Percentiles rank a stretch among this genome's conserved stretches.
These are phyloP conservation scores for Amphibolis antarctica DNA, from an alignment of 106 monocot species.

Conservation along the genomic window DNA sequence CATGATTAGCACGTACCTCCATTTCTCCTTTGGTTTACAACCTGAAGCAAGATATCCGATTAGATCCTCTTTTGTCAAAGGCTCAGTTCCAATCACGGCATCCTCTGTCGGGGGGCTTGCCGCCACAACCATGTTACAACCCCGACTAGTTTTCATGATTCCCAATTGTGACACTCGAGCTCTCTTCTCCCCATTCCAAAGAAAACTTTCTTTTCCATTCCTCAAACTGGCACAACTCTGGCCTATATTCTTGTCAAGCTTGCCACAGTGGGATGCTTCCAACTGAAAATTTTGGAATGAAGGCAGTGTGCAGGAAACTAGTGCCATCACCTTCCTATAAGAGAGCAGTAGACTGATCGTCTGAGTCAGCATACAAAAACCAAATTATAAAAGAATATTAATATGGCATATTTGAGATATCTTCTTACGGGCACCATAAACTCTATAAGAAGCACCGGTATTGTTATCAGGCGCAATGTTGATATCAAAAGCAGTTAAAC, in stretches of 20 bases:
- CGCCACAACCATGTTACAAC: constrained; percentile 33
- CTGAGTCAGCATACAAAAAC: too few relatives aligned
- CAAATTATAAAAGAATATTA: too few relatives aligned
- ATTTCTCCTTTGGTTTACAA: constrained; percentile 77
- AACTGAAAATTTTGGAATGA: constrained; percentile 3
- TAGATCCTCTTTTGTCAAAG: constrained; percentile 86
- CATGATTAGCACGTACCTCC: constrained; percentile 45
- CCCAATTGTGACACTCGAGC: constrained; percentile 8
- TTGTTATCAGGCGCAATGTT: too few relatives aligned
- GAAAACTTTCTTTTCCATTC: constrained; percentile 3
- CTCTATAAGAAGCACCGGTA: too few relatives aligned
- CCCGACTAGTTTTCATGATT: constrained; percentile 7
- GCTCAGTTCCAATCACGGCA: constrained; percentile 50
- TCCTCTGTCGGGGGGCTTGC: constrained; percentile 87
- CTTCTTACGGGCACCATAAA: too few relatives aligned
- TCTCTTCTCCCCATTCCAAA: constrained; percentile 18
- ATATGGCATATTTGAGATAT: too few relatives aligned
- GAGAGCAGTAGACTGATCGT: background rate
- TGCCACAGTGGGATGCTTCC: constrained; percentile 4
- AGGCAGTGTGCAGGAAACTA: constrained; percentile 9
- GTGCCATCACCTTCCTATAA: constrained; percentile 26
- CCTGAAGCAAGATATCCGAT: constrained; percentile 72
- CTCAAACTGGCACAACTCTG: constrained; percentile 13
- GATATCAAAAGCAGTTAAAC: background rate
- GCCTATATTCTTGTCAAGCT: background rate